Evolutionary conservation across 2,329 filamentous ascomycete species (phyloP).

Genomic region (Spiromastix sp.): DNA sequence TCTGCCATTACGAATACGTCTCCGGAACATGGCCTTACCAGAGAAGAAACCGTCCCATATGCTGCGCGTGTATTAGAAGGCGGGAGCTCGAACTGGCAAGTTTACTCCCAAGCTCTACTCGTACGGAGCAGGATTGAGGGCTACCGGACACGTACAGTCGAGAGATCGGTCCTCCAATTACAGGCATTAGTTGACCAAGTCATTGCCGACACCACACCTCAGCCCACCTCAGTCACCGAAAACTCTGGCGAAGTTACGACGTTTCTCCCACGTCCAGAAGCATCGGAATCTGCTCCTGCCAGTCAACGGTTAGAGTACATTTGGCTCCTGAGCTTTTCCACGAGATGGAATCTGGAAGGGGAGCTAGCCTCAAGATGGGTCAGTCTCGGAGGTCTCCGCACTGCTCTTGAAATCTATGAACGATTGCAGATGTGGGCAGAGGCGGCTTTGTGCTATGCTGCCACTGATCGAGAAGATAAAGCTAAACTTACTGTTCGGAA

Average conservation of each 20-base stretch:
- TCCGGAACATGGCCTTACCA: slow-evolving; percentile 71
- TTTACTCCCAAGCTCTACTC: slow-evolving; percentile 87
- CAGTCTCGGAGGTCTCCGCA: slow-evolving; percentile 71
- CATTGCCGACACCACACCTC: slow-evolving; percentile 64
- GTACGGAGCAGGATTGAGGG: slow-evolving; percentile 85
- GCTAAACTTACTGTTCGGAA: slow-evolving; percentile 66
- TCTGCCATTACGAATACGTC: slow-evolving; percentile 87
- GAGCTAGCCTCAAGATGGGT: slow-evolving; percentile 93
- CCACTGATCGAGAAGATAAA: slow-evolving; percentile 71
- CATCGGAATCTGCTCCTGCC: slow-evolving; percentile 62
- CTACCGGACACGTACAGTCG: slow-evolving; percentile 75
- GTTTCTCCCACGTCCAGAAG: slow-evolving; percentile 69
- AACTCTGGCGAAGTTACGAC: slow-evolving; percentile 57
- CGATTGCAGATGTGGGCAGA: slow-evolving; percentile 89
- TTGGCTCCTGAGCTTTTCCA: slow-evolving; percentile 71
- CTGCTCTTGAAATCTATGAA: slow-evolving; percentile 92
- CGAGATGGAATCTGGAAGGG: slow-evolving; percentile 86
- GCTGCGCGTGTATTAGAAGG: slow-evolving; percentile 79
- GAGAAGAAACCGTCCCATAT: slow-evolving; percentile 90
- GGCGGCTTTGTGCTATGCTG: slow-evolving; percentile 78
- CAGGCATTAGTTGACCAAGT: slow-evolving; percentile 95
- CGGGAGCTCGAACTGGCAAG: slow-evolving; percentile 92
- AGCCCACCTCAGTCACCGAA: slow-evolving; percentile 25
- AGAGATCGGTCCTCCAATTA: slow-evolving; percentile 81
- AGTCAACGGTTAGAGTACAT: slow-evolving; percentile 71